A percentile compares a stretch with the other conserved stretches of the same genome.
These are phyloP conservation scores for Pistacia atlantica DNA, from an alignment of 345 rosid genomes.

Conservation along the genomic window DNA sequence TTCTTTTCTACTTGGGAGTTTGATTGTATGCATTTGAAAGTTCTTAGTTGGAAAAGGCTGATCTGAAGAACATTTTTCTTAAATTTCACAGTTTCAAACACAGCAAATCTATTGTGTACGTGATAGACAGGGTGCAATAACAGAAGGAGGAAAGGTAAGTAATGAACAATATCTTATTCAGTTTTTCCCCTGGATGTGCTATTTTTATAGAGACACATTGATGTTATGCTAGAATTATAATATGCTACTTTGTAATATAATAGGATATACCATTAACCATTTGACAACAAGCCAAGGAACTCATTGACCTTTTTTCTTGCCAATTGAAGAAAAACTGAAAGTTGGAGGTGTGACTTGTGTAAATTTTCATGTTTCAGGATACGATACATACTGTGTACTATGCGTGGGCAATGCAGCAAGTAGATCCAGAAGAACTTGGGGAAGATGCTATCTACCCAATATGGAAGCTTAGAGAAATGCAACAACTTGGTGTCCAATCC, in stretches of 20 bases:
- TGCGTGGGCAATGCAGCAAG: slow-evolving; percentile 96
- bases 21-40: background rate
- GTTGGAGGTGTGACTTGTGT: background rate
- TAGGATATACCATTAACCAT: too few species aligned
- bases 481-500: slow-evolving; percentile 67
- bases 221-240: background rate
- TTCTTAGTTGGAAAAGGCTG: background rate
- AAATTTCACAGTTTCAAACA: slow-evolving; percentile 69
- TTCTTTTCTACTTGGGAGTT: background rate
- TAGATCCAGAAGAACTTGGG: slow-evolving; percentile 84
- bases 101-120: slow-evolving; percentile 89
- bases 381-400: slow-evolving; percentile 81
- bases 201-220: too few species aligned
- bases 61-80: background rate
- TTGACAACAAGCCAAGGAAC: too few species aligned
- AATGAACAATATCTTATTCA: background rate
- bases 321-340: background rate
- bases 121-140: slow-evolving; percentile 66
- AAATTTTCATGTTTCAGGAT: slow-evolving; percentile 45
- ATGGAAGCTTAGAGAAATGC: slow-evolving; percentile 87
- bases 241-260: too few species aligned
- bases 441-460: slow-evolving; percentile 82
- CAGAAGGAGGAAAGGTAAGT: slow-evolving; percentile 85
- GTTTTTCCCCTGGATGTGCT: background rate
- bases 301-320: background rate